Evolutionary conservation across 306 rosid species (phyloP).

Genomic region (Fagus crenata): DNA sequence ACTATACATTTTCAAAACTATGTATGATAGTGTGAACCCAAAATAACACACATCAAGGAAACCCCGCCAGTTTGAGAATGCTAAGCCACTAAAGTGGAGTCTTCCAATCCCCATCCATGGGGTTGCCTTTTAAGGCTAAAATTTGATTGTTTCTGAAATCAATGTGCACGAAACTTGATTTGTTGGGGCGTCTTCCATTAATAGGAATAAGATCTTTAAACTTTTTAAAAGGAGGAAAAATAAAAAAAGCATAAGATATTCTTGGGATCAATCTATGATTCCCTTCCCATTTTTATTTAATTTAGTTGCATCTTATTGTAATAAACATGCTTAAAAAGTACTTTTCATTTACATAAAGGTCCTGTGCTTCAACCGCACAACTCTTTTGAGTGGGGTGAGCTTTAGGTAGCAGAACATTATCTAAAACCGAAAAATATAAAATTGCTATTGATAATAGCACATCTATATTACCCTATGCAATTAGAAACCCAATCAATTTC

Average conservation of each 20-base stretch:
- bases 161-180: background rate
- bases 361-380: conserved; percentile 13
- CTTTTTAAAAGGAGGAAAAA: background rate
- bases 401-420: background rate
- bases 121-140: no score
- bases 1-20: no score
- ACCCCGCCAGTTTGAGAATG: no score
- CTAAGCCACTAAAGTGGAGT: no score
- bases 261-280: conserved; percentile 6
- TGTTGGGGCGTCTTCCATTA: no score
- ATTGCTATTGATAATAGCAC: background rate
- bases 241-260: background rate
- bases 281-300: background rate
- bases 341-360: background rate
- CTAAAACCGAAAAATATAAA: background rate
- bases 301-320: background rate
- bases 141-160: background rate
- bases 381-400: conserved; percentile 18
- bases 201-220: no score
- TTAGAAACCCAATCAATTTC: background rate
- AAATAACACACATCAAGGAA: no score
- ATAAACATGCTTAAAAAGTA: background rate
- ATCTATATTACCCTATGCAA: conserved; percentile 1
- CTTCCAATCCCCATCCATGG: no score
- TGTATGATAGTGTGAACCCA: no score